These are phyloP conservation scores for Lactarius hengduanensis DNA, from an alignment of 768 basidiomycete species.

Conservation along the genomic window DNA sequence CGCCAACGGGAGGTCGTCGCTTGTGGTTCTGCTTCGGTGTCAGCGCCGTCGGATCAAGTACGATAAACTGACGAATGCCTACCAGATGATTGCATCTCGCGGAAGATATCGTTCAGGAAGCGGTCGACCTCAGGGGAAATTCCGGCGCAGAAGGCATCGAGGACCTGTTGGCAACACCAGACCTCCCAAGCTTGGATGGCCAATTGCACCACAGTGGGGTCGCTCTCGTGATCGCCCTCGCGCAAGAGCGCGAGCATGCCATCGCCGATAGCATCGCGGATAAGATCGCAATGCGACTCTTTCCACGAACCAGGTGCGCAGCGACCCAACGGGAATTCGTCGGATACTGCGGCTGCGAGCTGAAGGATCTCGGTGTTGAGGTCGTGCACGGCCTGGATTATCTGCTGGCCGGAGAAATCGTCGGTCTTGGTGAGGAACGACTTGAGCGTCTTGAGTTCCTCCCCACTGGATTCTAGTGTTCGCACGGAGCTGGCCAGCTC, in stretches of 20 bases:
- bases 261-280: conserved; percentile 34
- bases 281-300: conserved; percentile 33
- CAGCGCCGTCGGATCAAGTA: background rate
- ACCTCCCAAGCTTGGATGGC: conserved; percentile 42
- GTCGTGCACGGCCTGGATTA: conserved; percentile 37
- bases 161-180: conserved; percentile 35
- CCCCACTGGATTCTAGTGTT: conserved; percentile 27
- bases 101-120: conserved; percentile 34
- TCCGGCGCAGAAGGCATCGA: conserved; percentile 38
- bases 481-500: conserved; percentile 32
- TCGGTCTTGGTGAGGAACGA: conserved; percentile 40
- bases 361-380: conserved; percentile 39
- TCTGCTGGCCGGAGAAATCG: conserved; percentile 37
- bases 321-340: conserved; percentile 34
- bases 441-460: conserved; percentile 37
- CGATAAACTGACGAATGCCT: conserved; percentile 15
- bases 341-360: conserved; percentile 37
- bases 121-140: conserved; percentile 35
- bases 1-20: conserved; percentile 40
- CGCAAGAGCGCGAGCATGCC: conserved; percentile 35
- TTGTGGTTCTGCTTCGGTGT: conserved; percentile 34
- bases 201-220: conserved; percentile 39
- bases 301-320: conserved; percentile 29
- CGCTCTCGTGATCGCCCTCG: conserved; percentile 33
- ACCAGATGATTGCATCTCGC: conserved; percentile 37